Base-by-base conservation (phyloP, 2,329 filamentous ascomycete species). In the Colletotrichum abscissum region DNA sequence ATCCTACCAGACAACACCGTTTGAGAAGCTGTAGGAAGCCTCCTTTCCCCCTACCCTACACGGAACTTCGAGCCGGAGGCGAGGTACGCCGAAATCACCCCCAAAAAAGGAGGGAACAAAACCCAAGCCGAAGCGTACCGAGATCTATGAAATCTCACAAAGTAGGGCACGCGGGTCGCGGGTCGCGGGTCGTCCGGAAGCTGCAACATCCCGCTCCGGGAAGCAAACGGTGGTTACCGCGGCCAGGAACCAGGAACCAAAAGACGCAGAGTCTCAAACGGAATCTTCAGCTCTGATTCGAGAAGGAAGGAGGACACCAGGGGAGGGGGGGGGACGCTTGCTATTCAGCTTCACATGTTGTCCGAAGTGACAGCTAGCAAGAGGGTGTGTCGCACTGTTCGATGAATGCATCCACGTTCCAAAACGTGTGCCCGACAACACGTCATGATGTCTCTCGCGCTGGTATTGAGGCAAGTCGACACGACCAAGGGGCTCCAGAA, bases 181-280 rank as follows among this genome's bases (percentile, higher is more conserved):
- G 42, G 42, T 46, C 42, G 42, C 42, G 19, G 42, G 42, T 49
- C 42, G 24, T 28, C 35, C 67, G 55, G 67, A 49, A 63, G 35
- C 66, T 70, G 66, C 67, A 70, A 35, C 60, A 26, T 70, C 35
- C 70, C 60, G 70, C 35, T 26, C 70, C 67, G 70, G 60, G 8
- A 38, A 33, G 26, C 59, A 69, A 69, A 73, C 70, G 66, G 26
- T 16, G 55, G 8, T 9, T 52, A 49, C 42, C 24, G 33, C 35
- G 49, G 62, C 26, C 55, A 33, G 54, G 12, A 56, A 55, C 24
- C 59, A 30, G 22, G 56, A 49, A 64, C 22, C 55, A 35, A 22
- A 12, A 16, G 42, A 49, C 22, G 63, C 8, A 33, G 38, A 28
- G 7, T 38, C 7, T 52, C 57, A 26, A 46, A 6, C 24, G n/a